These are phyloP conservation scores for Diospyros lotus DNA, from an alignment of 148 eudicot genomes.

Conservation along the genomic window DNA sequence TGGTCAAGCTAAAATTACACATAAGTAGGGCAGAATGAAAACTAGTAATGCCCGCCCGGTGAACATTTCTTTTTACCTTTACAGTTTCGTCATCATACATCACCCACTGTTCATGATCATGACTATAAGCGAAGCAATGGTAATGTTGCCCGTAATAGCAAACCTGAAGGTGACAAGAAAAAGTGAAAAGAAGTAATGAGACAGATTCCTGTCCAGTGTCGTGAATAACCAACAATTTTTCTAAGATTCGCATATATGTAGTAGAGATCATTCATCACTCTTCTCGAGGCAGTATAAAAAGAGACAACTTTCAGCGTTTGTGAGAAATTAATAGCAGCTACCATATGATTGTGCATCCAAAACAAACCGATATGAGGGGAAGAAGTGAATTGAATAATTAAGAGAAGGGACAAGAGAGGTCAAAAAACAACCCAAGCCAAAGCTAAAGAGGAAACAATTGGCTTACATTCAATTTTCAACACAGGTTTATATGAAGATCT, in stretches of 20 bases:
- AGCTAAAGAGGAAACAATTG: too few relatives aligned
- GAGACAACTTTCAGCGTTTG: background rate
- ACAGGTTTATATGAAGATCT: background rate
- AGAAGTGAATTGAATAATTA: background rate
- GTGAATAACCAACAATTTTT: background rate
- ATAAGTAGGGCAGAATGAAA: background rate
- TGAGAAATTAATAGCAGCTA: background rate
- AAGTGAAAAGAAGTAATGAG: background rate
- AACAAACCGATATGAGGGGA: background rate
- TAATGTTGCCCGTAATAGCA: conserved; percentile 98
- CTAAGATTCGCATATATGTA: background rate
- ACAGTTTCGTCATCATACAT: conserved; percentile 97
- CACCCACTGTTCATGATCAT: conserved; percentile 68
- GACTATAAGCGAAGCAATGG: conserved; percentile 89
- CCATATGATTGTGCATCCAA: background rate
- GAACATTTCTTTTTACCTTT: conserved; percentile 45
- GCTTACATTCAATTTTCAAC: background rate
- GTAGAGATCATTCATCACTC: background rate
- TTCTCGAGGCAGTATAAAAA: background rate
- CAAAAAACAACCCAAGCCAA: background rate
- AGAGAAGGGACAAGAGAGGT: background rate
- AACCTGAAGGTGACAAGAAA: conserved; percentile 40
- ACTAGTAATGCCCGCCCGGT: too few relatives aligned
- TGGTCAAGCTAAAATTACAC: background rate
- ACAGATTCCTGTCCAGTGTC: background rate